Conservation (phyloP, 2,329 filamentous ascomycete genomes). For the Apiospora hydei region DNA sequence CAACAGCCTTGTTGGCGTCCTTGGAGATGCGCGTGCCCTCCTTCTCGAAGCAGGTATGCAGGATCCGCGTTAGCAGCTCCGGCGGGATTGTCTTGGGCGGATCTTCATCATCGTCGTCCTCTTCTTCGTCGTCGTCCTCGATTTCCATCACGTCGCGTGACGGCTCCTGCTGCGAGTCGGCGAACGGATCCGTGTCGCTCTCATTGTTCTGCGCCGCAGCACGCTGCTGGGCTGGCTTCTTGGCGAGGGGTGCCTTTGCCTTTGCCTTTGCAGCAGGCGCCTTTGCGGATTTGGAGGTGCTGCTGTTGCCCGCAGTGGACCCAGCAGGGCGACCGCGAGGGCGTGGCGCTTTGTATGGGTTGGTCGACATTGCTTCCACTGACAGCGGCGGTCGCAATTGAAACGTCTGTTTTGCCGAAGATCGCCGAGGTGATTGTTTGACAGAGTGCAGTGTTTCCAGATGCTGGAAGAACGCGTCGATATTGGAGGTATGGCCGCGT, state of each 20-base stretch:
- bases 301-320: not conserved
- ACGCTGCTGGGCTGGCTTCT: conserved; percentile 27
- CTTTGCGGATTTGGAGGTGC: conserved; percentile 22
- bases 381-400: not conserved
- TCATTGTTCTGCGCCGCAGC: conserved; percentile 29
- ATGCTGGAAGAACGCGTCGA: not conserved
- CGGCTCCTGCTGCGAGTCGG: conserved; percentile 28
- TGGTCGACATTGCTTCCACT: not conserved
- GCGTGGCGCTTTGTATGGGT: conserved; percentile 8
- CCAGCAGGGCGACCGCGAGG: conserved; percentile 22
- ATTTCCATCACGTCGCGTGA: conserved; percentile 32
- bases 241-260: conserved; percentile 21
- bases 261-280: conserved; percentile 1
- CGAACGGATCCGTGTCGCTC: conserved; percentile 39
- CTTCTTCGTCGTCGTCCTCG: conserved; percentile 34
- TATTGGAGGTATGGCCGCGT: not conserved
- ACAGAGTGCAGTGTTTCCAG: not conserved
- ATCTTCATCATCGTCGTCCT: conserved; percentile 35
- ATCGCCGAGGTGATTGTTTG: not conserved
- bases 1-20: conserved; percentile 78
- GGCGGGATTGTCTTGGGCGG: conserved; percentile 66
- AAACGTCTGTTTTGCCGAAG: not conserved
- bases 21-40: conserved; percentile 76
- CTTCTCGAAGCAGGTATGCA: conserved; percentile 81
- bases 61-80: conserved; percentile 75